Conservation (phyloP, 2,329 filamentous ascomycete species). For the Fragosphaeria purpurea region DNA sequence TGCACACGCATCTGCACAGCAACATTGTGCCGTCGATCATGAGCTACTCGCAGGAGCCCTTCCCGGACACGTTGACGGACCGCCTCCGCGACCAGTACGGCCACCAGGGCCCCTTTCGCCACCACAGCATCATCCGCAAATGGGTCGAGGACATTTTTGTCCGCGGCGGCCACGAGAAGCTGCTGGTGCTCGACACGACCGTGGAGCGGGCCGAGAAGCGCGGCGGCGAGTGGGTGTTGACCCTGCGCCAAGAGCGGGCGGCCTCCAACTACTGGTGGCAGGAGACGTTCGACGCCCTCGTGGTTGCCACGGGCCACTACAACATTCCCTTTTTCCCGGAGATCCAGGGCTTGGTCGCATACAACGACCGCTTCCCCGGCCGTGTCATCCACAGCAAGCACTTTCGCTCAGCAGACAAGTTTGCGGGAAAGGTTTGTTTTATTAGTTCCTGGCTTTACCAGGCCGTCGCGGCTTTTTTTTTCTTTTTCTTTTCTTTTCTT, state of each 20-base stretch:
- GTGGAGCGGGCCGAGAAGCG: constrained; percentile 47
- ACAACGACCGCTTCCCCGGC: constrained; percentile 34
- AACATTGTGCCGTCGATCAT: constrained; percentile 51
- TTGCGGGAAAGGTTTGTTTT: constrained; percentile 27
- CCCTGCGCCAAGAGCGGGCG: constrained; percentile 29
- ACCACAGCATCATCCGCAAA: constrained; percentile 43
- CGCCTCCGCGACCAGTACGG: constrained; percentile 38
- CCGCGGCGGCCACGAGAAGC: constrained; percentile 16
- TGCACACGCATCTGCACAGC: constrained; percentile 33
- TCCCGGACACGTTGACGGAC: constrained; percentile 3
- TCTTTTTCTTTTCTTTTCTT: too few relatives aligned
- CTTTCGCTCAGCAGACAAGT: constrained; percentile 37
- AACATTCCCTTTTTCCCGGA: constrained; percentile 43
- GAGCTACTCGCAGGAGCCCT: constrained; percentile 34
- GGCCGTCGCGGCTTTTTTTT: too few relatives aligned
- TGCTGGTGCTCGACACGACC: constrained; percentile 47
- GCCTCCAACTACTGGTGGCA: constrained; percentile 47
- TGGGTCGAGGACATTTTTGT: constrained; percentile 44
- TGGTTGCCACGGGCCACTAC: constrained; percentile 60
- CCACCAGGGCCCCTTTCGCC: constrained; percentile 48
- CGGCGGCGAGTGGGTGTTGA: constrained; percentile 39
- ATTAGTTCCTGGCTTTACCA: constrained; percentile 29
- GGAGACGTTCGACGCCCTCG: constrained; percentile 52
- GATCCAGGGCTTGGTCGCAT: constrained; percentile 37
- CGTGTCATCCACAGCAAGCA: constrained; percentile 46